Conservation (phyloP, 495 filamentous ascomycete species). For the Annulohypoxylon stygium region DNA sequence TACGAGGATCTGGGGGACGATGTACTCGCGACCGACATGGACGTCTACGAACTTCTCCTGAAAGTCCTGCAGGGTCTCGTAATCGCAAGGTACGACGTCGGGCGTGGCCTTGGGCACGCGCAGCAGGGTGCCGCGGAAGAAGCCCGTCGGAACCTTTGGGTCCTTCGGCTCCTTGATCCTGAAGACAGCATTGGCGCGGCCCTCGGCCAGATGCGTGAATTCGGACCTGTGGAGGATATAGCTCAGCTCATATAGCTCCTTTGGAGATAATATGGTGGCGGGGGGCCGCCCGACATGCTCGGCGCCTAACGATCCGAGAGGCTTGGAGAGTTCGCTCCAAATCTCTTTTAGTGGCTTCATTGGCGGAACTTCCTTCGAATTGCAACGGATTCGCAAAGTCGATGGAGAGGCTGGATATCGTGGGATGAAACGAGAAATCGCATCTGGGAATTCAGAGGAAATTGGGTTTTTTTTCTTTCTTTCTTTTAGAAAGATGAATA, state of each 20-base stretch:
- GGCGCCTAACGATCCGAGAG: slow-evolving; percentile 37
- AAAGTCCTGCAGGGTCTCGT: slow-evolving; percentile 67
- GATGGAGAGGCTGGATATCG: slow-evolving; percentile 1
- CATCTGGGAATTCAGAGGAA: slow-evolving; percentile 14
- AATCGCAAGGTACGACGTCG: slow-evolving; percentile 65
- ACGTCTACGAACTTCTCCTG: slow-evolving; percentile 70
- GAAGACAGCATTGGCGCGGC: slow-evolving; percentile 80
- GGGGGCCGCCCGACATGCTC: slow-evolving; percentile 8
- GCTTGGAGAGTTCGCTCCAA: slow-evolving; percentile 46
- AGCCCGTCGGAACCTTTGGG: slow-evolving; percentile 31
- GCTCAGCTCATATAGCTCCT: slow-evolving; percentile 41
- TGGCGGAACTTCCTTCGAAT: slow-evolving; percentile 6
- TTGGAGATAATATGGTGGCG: slow-evolving; percentile 15
- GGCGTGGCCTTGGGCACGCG: slow-evolving; percentile 72
- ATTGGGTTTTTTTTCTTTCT: background rate
- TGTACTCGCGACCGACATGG: slow-evolving; percentile 67
- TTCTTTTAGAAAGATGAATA: background rate
- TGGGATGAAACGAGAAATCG: slow-evolving; percentile 12
- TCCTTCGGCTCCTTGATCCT: slow-evolving; percentile 60
- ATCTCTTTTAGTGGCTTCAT: slow-evolving; percentile 46
- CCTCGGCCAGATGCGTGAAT: slow-evolving; percentile 66
- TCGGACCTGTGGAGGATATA: slow-evolving; percentile 38
- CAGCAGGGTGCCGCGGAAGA: slow-evolving; percentile 67
- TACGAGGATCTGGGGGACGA: slow-evolving; percentile 72
- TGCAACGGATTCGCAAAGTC: background rate